Conservation (phyloP, 805 yeast genomes). For the Isabelozyma heimii region DNA sequence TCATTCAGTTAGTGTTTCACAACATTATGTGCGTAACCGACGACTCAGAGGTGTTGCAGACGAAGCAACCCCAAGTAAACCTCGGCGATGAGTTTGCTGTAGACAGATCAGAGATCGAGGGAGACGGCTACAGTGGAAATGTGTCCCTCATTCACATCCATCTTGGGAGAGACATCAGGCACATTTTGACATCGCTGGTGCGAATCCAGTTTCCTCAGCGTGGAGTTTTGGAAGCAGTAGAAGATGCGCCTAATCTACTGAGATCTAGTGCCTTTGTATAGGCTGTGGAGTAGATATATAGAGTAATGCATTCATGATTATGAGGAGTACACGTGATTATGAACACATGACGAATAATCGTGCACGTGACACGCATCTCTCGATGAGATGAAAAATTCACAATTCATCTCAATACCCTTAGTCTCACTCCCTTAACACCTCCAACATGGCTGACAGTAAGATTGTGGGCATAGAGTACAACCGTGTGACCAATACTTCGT, state of each 20-base stretch:
- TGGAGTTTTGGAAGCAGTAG: not conserved
- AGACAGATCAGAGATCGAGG: slow-evolving; percentile 15
- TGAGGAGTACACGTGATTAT: not conserved
- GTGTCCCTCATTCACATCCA: slow-evolving; percentile 29
- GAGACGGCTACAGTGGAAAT: slow-evolving; percentile 41
- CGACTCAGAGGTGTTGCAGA: slow-evolving; percentile 25
- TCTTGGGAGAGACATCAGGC: slow-evolving; percentile 12
- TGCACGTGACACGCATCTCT: not conserved
- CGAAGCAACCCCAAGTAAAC: slow-evolving; percentile 1
- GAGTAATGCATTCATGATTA: not conserved
- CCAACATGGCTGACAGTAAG: slow-evolving; percentile 36
- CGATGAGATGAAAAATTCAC: slow-evolving; percentile 1
- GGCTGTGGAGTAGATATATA: not conserved
- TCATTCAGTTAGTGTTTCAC: slow-evolving; percentile 30
- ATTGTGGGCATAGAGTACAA: slow-evolving; percentile 86
- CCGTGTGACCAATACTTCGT: slow-evolving; percentile 83
- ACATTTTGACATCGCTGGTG: slow-evolving; percentile 8
- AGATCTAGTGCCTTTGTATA: slow-evolving; percentile 1
- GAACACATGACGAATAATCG: not conserved
- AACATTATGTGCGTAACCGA: slow-evolving; percentile 30
- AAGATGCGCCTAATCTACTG: not conserved
- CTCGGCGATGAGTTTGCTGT: slow-evolving; percentile 6
- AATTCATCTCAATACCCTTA: slow-evolving; percentile 1
- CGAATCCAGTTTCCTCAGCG: slow-evolving; percentile 4
- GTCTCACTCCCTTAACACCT: not conserved